Evolutionary conservation across 805 yeast genomes (phyloP).

Genomic region (Candida silvicultrix): DNA sequence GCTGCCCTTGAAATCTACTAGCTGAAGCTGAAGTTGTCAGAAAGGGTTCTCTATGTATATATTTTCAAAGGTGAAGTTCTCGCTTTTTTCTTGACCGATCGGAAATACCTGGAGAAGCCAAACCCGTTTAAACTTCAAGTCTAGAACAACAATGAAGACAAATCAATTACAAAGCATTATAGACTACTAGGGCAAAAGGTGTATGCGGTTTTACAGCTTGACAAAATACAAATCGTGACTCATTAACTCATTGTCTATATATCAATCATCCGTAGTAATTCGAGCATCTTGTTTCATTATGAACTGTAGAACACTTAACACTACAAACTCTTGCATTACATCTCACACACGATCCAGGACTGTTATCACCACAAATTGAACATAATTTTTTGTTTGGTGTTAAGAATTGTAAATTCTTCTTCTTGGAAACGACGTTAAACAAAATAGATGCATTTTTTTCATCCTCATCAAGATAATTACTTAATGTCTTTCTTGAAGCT

Average conservation of each 20-base stretch:
- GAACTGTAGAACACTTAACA: slow-evolving; percentile 33
- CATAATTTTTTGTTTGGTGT: slow-evolving; percentile 34
- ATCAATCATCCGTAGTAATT: slow-evolving; percentile 15
- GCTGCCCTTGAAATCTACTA: too few species aligned
- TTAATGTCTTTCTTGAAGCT: slow-evolving; percentile 33
- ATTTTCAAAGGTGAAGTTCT: too few species aligned
- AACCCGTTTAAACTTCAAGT: too few species aligned
- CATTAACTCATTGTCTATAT: background rate
- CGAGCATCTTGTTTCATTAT: slow-evolving; percentile 38
- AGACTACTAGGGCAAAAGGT: too few species aligned
- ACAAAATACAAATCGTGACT: too few species aligned
- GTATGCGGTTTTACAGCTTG: too few species aligned
- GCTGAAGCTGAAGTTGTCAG: too few species aligned
- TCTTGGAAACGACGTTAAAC: slow-evolving; percentile 24
- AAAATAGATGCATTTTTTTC: slow-evolving; percentile 28
- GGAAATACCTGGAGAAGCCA: too few species aligned
- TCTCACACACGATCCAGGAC: slow-evolving; percentile 33
- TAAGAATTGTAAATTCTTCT: slow-evolving; percentile 21
- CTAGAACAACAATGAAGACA: too few species aligned
- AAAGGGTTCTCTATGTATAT: too few species aligned
- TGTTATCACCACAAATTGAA: slow-evolving; percentile 38
- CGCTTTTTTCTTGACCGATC: too few species aligned
- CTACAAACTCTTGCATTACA: slow-evolving; percentile 37
- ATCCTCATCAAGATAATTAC: slow-evolving; percentile 36
- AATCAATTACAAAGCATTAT: too few species aligned